Conservation (phyloP, 2,329 filamentous ascomycete species). For the Parafenestella ontariensis region DNA sequence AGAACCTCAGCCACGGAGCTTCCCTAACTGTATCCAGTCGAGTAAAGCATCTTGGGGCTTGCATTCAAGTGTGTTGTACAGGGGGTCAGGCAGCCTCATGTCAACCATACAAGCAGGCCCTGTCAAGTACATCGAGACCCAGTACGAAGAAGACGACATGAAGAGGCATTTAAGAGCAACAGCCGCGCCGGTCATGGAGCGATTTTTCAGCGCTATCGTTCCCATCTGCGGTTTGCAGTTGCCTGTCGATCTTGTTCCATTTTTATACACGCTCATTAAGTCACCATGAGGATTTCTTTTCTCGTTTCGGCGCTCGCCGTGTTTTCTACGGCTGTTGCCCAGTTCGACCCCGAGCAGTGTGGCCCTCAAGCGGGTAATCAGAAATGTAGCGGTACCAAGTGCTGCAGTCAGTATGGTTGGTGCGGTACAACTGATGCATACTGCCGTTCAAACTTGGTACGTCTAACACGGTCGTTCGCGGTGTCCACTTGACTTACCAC, state of each 20-base stretch:
- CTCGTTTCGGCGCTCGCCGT: slow-evolving; percentile 2
- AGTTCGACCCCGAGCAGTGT: slow-evolving; percentile 1
- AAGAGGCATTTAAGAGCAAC: background rate
- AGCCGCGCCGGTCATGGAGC: background rate
- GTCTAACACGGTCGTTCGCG: background rate
- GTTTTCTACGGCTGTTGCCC: background rate
- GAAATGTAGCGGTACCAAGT: slow-evolving; percentile 25
- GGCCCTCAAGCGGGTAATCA: background rate
- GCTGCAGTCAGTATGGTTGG: slow-evolving; percentile 51
- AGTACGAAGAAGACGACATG: background rate
- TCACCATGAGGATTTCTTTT: background rate
- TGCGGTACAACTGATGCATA: slow-evolving; percentile 15
- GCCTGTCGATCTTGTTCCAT: background rate
- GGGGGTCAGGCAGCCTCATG: slow-evolving; percentile 1
- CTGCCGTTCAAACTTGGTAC: slow-evolving; percentile 15
- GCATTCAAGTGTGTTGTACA: background rate
- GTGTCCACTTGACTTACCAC: background rate
- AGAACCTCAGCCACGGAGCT: background rate
- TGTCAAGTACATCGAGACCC: background rate
- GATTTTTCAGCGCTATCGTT: background rate
- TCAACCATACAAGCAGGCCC: background rate
- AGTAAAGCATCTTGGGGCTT: background rate
- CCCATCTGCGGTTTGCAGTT: background rate
- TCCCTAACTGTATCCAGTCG: background rate
- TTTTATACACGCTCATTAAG: background rate